These are phyloP conservation scores for Xylariaceae sp. DNA, from an alignment of 2,329 filamentous ascomycete species.

Conservation along the genomic window DNA sequence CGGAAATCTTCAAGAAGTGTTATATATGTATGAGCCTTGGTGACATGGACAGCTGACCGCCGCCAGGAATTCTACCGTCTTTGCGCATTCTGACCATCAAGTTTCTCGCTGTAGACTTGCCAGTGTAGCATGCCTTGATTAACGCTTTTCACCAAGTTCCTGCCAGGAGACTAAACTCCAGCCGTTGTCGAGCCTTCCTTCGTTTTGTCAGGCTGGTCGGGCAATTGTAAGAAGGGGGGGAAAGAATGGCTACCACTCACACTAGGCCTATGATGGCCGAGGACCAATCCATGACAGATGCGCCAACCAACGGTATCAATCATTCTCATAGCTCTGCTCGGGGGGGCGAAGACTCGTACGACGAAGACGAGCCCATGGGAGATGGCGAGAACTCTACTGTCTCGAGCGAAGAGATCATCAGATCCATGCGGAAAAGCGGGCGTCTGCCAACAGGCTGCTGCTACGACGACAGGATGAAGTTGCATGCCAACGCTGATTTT, in stretches of 20 bases:
- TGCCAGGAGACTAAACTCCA: too few relatives aligned
- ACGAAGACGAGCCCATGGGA: conserved; percentile 33
- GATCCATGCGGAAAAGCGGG: conserved; percentile 39
- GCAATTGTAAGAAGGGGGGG: too few relatives aligned
- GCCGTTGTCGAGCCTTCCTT: too few relatives aligned
- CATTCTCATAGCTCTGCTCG: conserved; percentile 29
- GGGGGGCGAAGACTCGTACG: conserved; percentile 20
- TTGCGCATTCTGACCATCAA: too few relatives aligned
- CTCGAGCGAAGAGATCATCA: conserved; percentile 35
- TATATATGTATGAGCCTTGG: too few relatives aligned
- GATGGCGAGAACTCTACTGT: conserved; percentile 26
- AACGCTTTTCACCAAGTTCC: too few relatives aligned
- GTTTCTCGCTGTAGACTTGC: too few relatives aligned
- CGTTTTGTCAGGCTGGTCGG: too few relatives aligned
- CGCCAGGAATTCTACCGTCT: too few relatives aligned
- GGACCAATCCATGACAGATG: conserved; percentile 43
- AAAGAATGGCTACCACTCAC: conserved; percentile 1
- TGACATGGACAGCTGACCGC: too few relatives aligned
- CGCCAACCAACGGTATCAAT: conserved; percentile 35
- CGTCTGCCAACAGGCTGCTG: conserved; percentile 71
- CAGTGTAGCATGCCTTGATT: too few relatives aligned
- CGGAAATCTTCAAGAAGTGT: too few relatives aligned
- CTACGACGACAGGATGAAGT: conserved; percentile 94
- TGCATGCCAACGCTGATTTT: conserved; percentile 82
- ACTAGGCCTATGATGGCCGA: conserved; percentile 36